Evolutionary conservation across 768 basidiomycete species (phyloP), one percentile per base, ranked within the genome.

Genomic region (Xanthoconium purpureum): DNA sequence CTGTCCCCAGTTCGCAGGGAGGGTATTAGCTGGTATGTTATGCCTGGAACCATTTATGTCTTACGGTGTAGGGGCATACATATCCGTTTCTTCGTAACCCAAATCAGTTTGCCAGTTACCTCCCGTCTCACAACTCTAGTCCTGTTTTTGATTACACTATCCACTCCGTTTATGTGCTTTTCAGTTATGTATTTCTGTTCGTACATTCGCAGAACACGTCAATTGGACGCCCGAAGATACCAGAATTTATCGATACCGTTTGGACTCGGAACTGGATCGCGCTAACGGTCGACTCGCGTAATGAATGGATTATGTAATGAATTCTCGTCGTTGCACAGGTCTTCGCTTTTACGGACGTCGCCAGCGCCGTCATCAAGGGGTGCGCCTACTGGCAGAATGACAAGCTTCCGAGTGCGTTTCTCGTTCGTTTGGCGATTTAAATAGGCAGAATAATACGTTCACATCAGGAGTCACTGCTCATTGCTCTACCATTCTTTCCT

Each of bases 1-100:
- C 74, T 15, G 77, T 80, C 29, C 78, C 78, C 24, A 77, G 75
- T 56, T 79, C 77, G 47, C 80, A 82, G 69, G 78, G 75, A 62
- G 78, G 80, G 47, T 82, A 81, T 74, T 84, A 77, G 66, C 33
- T 57, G 28, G 29, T 2, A 9, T 35, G 55, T 60, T 32, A 47
- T 57, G 49, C 49, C 50, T 44, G 28, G 59, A 44, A 50, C 51
- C 54, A 48, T 54, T 49, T 50, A 45, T 57, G 54, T 52, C 54
- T 56, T 54, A 53, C 52, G 51, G 47, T 55, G 54, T 54, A 24
- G 35, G 54, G 48, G 55, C 50, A 54, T 60, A 44, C 54, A 58
- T 59, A 50, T 60, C 40, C 51, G 14, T 59, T 61, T 47, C 29
- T 55, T 55, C 47, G 48, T 35, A 33, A 50, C 20, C 44, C 38